Conservation (phyloP, 306 rosid species). For the Cercis canadensis region DNA sequence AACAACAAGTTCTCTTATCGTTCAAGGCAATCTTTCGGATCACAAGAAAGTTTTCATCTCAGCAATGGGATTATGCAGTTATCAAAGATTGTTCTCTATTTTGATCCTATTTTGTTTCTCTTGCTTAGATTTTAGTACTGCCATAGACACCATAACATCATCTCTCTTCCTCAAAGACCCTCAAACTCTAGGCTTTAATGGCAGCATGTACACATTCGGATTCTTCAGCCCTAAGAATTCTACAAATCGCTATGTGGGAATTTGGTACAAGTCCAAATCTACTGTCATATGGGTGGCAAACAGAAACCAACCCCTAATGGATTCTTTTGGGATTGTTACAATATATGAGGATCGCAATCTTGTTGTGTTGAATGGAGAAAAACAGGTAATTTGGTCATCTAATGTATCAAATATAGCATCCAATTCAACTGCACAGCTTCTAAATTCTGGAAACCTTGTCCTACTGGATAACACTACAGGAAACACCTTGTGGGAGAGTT, state of each 20-base stretch:
- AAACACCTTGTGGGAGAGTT: constrained; percentile 27
- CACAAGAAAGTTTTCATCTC: neutral
- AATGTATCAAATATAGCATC: constrained; percentile 1
- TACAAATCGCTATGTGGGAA: constrained; percentile 40
- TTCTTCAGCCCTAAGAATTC: constrained; percentile 52
- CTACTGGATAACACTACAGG: neutral
- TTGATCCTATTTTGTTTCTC: neutral
- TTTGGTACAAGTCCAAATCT: constrained; percentile 42
- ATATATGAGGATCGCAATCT: constrained; percentile 44
- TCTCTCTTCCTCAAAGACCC: constrained; percentile 32
- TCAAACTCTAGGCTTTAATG: constrained; percentile 18
- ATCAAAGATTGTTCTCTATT: neutral
- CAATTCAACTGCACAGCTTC: constrained; percentile 35
- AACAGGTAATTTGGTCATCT: constrained; percentile 40
- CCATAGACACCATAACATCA: constrained; percentile 17
- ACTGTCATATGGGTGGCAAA: constrained; percentile 56
- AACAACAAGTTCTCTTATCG: neutral
- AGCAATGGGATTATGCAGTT: neutral
- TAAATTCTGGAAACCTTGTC: constrained; percentile 38
- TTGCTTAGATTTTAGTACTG: constrained; percentile 7
- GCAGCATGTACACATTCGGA: constrained; percentile 45
- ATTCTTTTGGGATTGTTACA: constrained; percentile 36
- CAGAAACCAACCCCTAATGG: constrained; percentile 44
- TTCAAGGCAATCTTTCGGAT: too few relatives aligned
- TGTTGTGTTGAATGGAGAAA: constrained; percentile 42